A percentile compares a stretch with the other conserved stretches of the same genome.
Evolutionary conservation across 108 stramenopile species (phyloP).

Genomic region (Skeletonema grethae): DNA sequence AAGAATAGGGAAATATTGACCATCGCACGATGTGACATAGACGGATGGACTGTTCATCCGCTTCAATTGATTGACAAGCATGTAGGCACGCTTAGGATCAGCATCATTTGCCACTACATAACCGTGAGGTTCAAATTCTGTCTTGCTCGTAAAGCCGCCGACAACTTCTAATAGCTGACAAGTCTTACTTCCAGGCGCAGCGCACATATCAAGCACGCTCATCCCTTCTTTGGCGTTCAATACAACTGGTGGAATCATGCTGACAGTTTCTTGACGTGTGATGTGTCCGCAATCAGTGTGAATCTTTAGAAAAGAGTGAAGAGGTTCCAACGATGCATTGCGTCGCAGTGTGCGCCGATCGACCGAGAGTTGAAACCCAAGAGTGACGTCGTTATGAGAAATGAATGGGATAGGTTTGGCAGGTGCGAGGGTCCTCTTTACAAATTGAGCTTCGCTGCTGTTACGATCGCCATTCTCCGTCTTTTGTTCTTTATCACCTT

Average conservation of each 20-base stretch:
- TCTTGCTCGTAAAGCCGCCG: slow-evolving; percentile 18
- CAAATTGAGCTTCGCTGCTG: slow-evolving; percentile 11
- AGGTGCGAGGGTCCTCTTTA: slow-evolving; percentile 61
- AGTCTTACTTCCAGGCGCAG: slow-evolving; percentile 98
- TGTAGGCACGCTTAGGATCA: slow-evolving; percentile 93
- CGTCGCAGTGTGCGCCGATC: slow-evolving; percentile 77
- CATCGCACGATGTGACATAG: slow-evolving; percentile 90
- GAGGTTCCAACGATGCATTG: slow-evolving; percentile 56
- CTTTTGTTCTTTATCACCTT: slow-evolving; percentile 13
- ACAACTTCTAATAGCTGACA: slow-evolving; percentile 94
- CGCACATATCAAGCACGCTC: slow-evolving; percentile 94
- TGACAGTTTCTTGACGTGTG: slow-evolving; percentile 98
- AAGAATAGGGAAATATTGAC: slow-evolving; percentile 84
- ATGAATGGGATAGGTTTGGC: slow-evolving; percentile 74
- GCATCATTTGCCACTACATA: slow-evolving; percentile 96
- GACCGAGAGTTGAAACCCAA: slow-evolving; percentile 71
- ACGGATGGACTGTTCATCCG: slow-evolving; percentile 88
- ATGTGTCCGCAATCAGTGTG: slow-evolving; percentile 86
- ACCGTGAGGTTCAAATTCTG: slow-evolving; percentile 61
- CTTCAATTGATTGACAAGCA: slow-evolving; percentile 93
- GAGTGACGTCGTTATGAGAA: slow-evolving; percentile 32
- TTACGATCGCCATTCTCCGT: slow-evolving; percentile 2
- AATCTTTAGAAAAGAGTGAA: slow-evolving; percentile 80
- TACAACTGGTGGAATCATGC: slow-evolving; percentile 98
- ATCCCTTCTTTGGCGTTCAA: slow-evolving; percentile 82